A percentile compares a stretch with the other conserved stretches of the same genome.
Conservation (phyloP, 257 asterid genomes). For the Eucommia ulmoides region DNA sequence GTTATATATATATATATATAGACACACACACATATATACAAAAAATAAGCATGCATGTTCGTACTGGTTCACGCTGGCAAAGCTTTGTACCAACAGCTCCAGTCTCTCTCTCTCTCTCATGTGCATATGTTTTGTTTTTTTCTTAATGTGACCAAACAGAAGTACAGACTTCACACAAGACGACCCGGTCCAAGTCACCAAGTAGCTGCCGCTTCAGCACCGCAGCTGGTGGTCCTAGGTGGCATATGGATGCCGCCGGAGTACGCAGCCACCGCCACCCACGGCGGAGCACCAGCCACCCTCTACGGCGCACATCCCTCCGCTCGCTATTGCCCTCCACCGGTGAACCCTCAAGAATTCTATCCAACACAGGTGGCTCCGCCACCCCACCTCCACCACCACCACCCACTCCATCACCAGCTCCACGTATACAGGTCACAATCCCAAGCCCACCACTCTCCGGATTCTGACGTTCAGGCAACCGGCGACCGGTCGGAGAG, state of each 20-base stretch:
- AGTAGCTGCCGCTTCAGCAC: slow-evolving; percentile 36
- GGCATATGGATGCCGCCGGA: slow-evolving; percentile 97
- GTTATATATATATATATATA: no score
- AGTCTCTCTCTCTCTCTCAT: no score
- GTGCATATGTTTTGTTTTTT: background rate
- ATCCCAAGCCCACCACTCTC: slow-evolving; percentile 40
- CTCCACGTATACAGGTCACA: slow-evolving; percentile 42
- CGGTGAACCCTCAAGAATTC: slow-evolving; percentile 35
- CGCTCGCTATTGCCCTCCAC: slow-evolving; percentile 32
- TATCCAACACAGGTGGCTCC: slow-evolving; percentile 36
- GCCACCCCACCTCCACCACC: slow-evolving; percentile 36
- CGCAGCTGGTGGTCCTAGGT: slow-evolving; percentile 72
- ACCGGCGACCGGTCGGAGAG: slow-evolving; percentile 63
- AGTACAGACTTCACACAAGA: slow-evolving; percentile 92
- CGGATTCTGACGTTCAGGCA: slow-evolving; percentile 39
- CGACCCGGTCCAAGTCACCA: slow-evolving; percentile 96
- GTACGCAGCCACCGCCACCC: slow-evolving; percentile 57
- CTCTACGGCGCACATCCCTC: slow-evolving; percentile 54
- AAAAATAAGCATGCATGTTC: no score
- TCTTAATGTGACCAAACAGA: slow-evolving; percentile 29
- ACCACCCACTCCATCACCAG: slow-evolving; percentile 42
- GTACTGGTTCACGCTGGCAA: background rate
- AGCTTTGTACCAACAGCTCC: slow-evolving; percentile 5
- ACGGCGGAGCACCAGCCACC: slow-evolving; percentile 38
- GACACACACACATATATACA: slow-evolving; percentile 2